Evolutionary conservation across 495 filamentous ascomycete genomes (phyloP).

Genomic region (Xylaria bambusicola): DNA sequence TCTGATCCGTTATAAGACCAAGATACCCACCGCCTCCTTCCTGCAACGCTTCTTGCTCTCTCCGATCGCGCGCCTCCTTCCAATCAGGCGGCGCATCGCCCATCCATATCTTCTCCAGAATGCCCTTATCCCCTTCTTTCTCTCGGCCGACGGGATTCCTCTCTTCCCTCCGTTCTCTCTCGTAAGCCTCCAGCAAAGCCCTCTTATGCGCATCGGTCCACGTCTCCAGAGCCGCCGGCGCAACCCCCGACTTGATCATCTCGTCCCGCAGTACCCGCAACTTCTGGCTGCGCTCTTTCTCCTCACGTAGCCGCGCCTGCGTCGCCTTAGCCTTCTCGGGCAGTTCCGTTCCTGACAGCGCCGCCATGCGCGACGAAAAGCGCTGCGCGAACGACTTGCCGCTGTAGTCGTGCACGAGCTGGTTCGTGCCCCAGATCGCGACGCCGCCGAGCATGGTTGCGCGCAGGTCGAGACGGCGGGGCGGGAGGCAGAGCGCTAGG

Average conservation of each 20-base stretch:
- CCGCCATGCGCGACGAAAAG: conserved; percentile 36
- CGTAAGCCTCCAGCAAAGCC: conserved; percentile 19
- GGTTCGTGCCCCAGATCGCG: conserved; percentile 65
- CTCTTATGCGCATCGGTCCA: conserved; percentile 29
- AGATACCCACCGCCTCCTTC: conserved; percentile 75
- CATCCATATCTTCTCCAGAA: conserved; percentile 63
- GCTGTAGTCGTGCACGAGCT: conserved; percentile 62
- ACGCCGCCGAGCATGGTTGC: conserved; percentile 61
- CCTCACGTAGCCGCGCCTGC: conserved; percentile 46
- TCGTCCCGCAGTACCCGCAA: conserved; percentile 42
- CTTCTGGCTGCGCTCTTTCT: conserved; percentile 44
- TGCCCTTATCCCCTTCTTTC: conserved; percentile 40
- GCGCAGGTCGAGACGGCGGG: conserved; percentile 73
- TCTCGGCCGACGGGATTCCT: background rate
- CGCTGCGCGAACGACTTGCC: conserved; percentile 55
- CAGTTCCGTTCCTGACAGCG: conserved; percentile 33
- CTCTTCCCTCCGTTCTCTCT: conserved; percentile 23
- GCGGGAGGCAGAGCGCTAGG: conserved; percentile 71
- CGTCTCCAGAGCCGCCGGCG: conserved; percentile 22
- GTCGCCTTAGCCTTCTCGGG: conserved; percentile 61
- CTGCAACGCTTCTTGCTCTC: conserved; percentile 72
- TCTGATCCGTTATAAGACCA: conserved; percentile 79
- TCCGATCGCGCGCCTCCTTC: conserved; percentile 68
- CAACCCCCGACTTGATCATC: conserved; percentile 28
- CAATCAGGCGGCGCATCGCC: conserved; percentile 65